These are phyloP conservation scores for Kentomonas sorsogonicus DNA, from an alignment of 208 protist species.

Conservation along the genomic window DNA sequence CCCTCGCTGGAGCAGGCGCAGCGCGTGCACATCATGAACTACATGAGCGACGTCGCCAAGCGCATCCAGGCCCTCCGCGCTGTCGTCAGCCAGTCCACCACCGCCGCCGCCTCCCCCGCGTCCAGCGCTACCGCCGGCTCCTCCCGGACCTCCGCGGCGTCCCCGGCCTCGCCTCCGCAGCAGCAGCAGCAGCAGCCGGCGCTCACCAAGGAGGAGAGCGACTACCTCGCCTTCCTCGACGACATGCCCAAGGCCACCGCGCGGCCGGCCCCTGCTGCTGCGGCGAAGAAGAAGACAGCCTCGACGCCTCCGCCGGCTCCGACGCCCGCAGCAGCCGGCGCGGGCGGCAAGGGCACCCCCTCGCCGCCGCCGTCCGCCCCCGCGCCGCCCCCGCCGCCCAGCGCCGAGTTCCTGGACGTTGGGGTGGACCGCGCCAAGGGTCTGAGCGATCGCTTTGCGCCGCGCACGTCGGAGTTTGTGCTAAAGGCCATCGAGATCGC, in stretches of 20 bases:
- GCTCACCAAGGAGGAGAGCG: background rate
- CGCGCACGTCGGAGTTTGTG: conserved; percentile 51
- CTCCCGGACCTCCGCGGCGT: background rate
- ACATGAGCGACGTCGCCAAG: conserved; percentile 58
- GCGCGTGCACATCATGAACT: conserved; percentile 36
- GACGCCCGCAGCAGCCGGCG: background rate
- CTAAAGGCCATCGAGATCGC: conserved; percentile 64
- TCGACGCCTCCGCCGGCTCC: background rate
- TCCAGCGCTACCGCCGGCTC: background rate
- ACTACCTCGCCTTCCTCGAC: conserved; percentile 29
- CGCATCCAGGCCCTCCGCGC: conserved; percentile 44
- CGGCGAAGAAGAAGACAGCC: background rate
- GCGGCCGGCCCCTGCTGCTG: background rate
- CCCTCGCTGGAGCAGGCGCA: conserved; percentile 25
- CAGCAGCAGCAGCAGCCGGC: no score
- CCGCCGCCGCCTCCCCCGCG: background rate
- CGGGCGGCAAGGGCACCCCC: no score
- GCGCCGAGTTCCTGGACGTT: no score
- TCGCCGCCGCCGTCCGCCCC: no score
- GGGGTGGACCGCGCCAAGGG: no score
- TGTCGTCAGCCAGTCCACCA: background rate
- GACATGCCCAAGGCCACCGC: conserved; percentile 13
- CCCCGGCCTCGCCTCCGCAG: background rate
- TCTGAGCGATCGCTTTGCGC: conserved; percentile 12
- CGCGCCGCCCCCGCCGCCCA: no score